These are phyloP conservation scores for Zarea fungicola DNA, from an alignment of 2,329 filamentous ascomycete genomes.

Conservation along the genomic window DNA sequence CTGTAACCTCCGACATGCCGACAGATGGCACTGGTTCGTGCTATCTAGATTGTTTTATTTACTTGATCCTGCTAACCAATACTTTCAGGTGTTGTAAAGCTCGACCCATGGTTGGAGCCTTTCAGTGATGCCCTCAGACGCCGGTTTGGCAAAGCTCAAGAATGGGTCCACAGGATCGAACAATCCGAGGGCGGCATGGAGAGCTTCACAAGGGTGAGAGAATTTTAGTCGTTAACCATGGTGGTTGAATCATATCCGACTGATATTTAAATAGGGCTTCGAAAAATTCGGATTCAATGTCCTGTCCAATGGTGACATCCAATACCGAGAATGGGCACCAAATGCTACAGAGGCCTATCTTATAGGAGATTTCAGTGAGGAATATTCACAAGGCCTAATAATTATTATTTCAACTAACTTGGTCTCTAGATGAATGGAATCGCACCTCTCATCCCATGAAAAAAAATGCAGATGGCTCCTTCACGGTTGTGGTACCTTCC, in stretches of 20 bases:
- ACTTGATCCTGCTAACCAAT: neutral
- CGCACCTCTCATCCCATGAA: constrained; percentile 79
- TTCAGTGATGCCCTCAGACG: constrained; percentile 73
- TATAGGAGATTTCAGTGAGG: constrained; percentile 88
- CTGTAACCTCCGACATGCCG: constrained; percentile 44
- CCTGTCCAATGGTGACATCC: constrained; percentile 73
- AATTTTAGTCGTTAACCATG: too few relatives aligned
- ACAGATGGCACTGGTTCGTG: constrained; percentile 67
- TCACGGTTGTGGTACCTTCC: constrained; percentile 73
- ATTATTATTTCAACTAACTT: neutral
- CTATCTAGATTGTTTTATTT: neutral
- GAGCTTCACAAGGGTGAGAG: constrained; percentile 86
- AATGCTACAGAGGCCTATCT: constrained; percentile 80
- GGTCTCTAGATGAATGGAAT: constrained; percentile 71
- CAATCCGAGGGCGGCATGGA: constrained; percentile 83
- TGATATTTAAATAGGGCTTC: constrained; percentile 55
- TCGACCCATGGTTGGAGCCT: constrained; percentile 86
- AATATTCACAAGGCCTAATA: neutral
- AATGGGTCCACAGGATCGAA: constrained; percentile 82
- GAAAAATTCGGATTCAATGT: constrained; percentile 86
- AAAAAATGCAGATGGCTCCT: constrained; percentile 79
- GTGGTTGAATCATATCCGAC: constrained; percentile 4
- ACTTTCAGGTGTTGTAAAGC: constrained; percentile 67
- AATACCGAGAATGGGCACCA: constrained; percentile 94
- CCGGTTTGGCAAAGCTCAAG: constrained; percentile 72